Evolutionary conservation across 2,329 filamentous ascomycete species (phyloP).

Genomic region (Aspergillus pseudoterreus): DNA sequence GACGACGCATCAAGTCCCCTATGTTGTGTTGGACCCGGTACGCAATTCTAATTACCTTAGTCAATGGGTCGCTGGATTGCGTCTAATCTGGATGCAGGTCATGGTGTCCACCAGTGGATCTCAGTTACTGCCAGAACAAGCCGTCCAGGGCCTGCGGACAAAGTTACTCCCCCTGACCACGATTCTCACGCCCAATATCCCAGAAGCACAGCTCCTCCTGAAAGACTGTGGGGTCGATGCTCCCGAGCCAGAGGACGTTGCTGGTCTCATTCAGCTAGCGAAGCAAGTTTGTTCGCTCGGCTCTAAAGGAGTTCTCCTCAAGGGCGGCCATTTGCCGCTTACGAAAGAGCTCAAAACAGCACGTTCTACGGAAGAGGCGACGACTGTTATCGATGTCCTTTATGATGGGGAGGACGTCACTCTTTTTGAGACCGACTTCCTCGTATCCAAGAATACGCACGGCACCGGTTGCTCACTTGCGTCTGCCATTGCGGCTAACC

Average conservation of each 20-base stretch:
- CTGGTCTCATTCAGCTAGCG: slow-evolving; percentile 67
- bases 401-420: slow-evolving; percentile 58
- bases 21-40: slow-evolving; percentile 73
- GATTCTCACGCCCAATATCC: slow-evolving; percentile 48
- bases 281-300: slow-evolving; percentile 64
- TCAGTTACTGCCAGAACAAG: slow-evolving; percentile 43
- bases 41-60: slow-evolving; percentile 14
- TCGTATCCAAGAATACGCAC: slow-evolving; percentile 77
- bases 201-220: slow-evolving; percentile 45
- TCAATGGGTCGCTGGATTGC: background rate
- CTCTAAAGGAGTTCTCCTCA: slow-evolving; percentile 76
- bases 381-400: slow-evolving; percentile 73
- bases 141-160: slow-evolving; percentile 37
- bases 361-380: slow-evolving; percentile 54
- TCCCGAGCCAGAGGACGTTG: slow-evolving; percentile 53
- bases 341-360: slow-evolving; percentile 60
- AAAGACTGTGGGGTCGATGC: slow-evolving; percentile 35
- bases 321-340: slow-evolving; percentile 87
- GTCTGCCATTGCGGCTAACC: slow-evolving; percentile 64
- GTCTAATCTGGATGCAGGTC: slow-evolving; percentile 55
- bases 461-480: slow-evolving; percentile 93
- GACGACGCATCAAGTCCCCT: slow-evolving; percentile 53
- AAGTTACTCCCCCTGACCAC: slow-evolving; percentile 43
- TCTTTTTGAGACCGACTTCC: slow-evolving; percentile 67
- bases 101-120: slow-evolving; percentile 65